Evolutionary conservation across 352 stramenopile species (phyloP).

Genomic region (Phytophthora litchii): DNA sequence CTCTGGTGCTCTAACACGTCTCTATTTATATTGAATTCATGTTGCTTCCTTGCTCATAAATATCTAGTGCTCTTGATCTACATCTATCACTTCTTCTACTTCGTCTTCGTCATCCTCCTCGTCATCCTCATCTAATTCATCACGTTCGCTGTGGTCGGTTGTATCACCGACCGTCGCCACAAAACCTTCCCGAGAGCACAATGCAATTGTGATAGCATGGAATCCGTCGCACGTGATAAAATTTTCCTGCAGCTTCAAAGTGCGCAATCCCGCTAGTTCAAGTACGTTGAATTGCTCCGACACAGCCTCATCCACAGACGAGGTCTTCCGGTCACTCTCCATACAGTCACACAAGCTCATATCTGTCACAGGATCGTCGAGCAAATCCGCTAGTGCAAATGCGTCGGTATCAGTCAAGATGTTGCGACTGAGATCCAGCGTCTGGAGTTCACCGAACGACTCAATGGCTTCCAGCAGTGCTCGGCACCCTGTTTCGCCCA

Average conservation of each 20-base stretch:
- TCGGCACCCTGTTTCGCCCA: slow-evolving; percentile 55
- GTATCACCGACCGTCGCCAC: slow-evolving; percentile 17
- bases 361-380: slow-evolving; percentile 34
- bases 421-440: slow-evolving; percentile 54
- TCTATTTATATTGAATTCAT: slow-evolving; percentile 31
- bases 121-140: slow-evolving; percentile 11
- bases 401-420: slow-evolving; percentile 68
- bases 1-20: slow-evolving; percentile 9
- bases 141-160: background rate
- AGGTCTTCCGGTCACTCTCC: slow-evolving; percentile 5
- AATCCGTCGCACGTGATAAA: slow-evolving; percentile 74
- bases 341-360: slow-evolving; percentile 14
- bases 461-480: slow-evolving; percentile 37
- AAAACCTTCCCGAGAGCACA: slow-evolving; percentile 36
- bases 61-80: slow-evolving; percentile 25
- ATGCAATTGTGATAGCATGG: slow-evolving; percentile 55
- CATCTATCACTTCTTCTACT: slow-evolving; percentile 21
- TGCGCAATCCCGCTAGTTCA: slow-evolving; percentile 32
- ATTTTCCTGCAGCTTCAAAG: slow-evolving; percentile 60
- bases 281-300: slow-evolving; percentile 9
- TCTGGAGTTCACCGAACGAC: slow-evolving; percentile 36
- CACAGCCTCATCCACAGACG: slow-evolving; percentile 4
- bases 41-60: slow-evolving; percentile 24
- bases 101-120: slow-evolving; percentile 16
- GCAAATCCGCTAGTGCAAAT: slow-evolving; percentile 42